Conservation (phyloP, 1,139 yeast genomes). For the Arxiozyma telluris region DNA sequence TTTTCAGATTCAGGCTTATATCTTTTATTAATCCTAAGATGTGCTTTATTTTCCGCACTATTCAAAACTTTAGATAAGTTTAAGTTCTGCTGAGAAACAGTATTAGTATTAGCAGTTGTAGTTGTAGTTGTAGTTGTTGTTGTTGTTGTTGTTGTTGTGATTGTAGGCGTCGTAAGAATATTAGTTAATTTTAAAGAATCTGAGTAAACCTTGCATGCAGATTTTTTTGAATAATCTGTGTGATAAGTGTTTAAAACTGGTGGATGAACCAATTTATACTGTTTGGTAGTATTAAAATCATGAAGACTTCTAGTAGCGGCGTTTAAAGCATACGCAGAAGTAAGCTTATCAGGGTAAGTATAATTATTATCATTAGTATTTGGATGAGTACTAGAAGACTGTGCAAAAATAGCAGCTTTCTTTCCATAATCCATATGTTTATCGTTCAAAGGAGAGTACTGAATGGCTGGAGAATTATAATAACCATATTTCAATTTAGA, state of each 20-base stretch:
- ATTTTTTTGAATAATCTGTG: neutral
- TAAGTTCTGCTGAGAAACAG: conserved; percentile 8
- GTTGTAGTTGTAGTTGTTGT: too few species aligned
- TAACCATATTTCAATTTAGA: conserved; percentile 70
- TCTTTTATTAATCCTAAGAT: conserved; percentile 6
- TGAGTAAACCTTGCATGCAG: conserved; percentile 1
- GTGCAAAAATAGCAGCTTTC: conserved; percentile 45
- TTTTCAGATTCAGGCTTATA: conserved; percentile 4
- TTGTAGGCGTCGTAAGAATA: neutral
- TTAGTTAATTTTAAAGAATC: neutral
- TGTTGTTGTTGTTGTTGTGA: neutral
- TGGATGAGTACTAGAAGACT: neutral
- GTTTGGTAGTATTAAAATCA: neutral
- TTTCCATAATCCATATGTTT: conserved; percentile 38
- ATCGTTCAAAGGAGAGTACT: conserved; percentile 52
- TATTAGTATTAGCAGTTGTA: too few species aligned
- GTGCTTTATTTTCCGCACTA: conserved; percentile 23
- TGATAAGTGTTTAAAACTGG: neutral
- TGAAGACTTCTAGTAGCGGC: neutral
- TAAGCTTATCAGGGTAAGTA: too few species aligned
- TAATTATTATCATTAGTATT: too few species aligned
- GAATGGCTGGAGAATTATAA: conserved; percentile 56
- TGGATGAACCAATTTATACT: neutral
- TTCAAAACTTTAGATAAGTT: conserved; percentile 24
- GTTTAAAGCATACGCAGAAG: neutral